phyloP scores from a whole-genome alignment of 768 basidiomycete genomes.

The Daedaleopsis sinensis region DNA sequence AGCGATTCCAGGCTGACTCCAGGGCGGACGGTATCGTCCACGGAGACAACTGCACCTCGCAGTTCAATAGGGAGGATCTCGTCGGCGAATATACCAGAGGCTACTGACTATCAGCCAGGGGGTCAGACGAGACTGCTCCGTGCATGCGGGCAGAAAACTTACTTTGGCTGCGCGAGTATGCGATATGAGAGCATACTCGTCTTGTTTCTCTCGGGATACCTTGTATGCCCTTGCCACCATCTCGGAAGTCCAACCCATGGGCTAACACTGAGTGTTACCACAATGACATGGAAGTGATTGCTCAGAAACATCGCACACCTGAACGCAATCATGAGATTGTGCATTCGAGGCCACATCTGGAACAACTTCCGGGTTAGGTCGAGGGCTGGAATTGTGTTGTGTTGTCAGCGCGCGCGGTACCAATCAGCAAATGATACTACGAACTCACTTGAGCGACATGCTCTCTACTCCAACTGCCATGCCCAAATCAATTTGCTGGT shows the following conservation, averaged over 20 bases:
- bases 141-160: not conserved
- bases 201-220: constrained; percentile 82
- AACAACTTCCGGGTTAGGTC: constrained; percentile 72
- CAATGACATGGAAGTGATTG: not conserved
- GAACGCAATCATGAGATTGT: constrained; percentile 75
- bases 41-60: constrained; percentile 63
- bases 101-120: constrained; percentile 42
- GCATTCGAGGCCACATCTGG: constrained; percentile 58
- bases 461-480: constrained; percentile 84
- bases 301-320: constrained; percentile 44
- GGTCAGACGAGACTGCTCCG: not conserved
- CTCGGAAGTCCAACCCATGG: constrained; percentile 96
- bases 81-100: constrained; percentile 73
- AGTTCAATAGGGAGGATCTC: constrained; percentile 91
- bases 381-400: constrained; percentile 49
- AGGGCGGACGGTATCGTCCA: constrained; percentile 87
- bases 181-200: constrained; percentile 87
- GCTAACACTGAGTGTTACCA: constrained; percentile 44
- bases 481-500: constrained; percentile 85
- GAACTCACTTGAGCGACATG: constrained; percentile 72
- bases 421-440: not conserved
- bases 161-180: constrained; percentile 80
- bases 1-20: constrained; percentile 83
- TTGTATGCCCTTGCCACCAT: constrained; percentile 83
- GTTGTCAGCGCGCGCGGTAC: constrained; percentile 5